Percentiles rank a stretch among this genome's conserved stretches.
phyloP scores from a whole-genome alignment of 2,329 filamentous ascomycete species.

The Zopfia rhizophila region DNA sequence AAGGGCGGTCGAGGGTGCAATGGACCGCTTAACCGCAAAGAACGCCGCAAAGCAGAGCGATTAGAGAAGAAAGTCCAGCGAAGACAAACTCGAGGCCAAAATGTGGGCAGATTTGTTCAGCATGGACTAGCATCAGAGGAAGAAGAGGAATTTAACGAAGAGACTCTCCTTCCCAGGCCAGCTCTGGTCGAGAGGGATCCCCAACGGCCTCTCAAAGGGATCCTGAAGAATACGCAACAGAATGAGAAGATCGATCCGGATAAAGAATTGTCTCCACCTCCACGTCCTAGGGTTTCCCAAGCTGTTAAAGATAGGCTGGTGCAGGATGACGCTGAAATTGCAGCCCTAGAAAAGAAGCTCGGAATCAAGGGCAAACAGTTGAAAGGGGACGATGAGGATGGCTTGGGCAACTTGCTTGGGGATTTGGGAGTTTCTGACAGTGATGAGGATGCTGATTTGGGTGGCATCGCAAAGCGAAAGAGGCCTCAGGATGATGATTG shows the following conservation, averaged over 20 bases:
- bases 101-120: constrained; percentile 26
- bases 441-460: constrained; percentile 59
- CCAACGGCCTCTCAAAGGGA: constrained; percentile 46
- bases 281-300: constrained; percentile 43
- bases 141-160: constrained; percentile 45
- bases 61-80: constrained; percentile 66
- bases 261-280: constrained; percentile 24
- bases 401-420: constrained; percentile 80
- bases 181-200: constrained; percentile 27
- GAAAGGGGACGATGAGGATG: constrained; percentile 80
- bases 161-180: constrained; percentile 34
- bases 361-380: constrained; percentile 80
- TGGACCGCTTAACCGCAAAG: constrained; percentile 64
- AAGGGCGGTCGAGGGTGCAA: constrained; percentile 38
- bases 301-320: constrained; percentile 70
- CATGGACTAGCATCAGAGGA: constrained; percentile 34
- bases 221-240: constrained; percentile 46
- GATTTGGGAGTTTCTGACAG: constrained; percentile 61
- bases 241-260: constrained; percentile 29
- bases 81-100: constrained; percentile 24
- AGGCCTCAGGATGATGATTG: constrained; percentile 69
- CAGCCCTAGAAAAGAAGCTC: constrained; percentile 84
- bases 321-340: constrained; percentile 89
- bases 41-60: constrained; percentile 73
- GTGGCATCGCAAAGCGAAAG: constrained; percentile 64